These are phyloP conservation scores for Microstroma glucosiphilum DNA, from an alignment of 1,284 basidiomycete species.

Conservation along the genomic window DNA sequence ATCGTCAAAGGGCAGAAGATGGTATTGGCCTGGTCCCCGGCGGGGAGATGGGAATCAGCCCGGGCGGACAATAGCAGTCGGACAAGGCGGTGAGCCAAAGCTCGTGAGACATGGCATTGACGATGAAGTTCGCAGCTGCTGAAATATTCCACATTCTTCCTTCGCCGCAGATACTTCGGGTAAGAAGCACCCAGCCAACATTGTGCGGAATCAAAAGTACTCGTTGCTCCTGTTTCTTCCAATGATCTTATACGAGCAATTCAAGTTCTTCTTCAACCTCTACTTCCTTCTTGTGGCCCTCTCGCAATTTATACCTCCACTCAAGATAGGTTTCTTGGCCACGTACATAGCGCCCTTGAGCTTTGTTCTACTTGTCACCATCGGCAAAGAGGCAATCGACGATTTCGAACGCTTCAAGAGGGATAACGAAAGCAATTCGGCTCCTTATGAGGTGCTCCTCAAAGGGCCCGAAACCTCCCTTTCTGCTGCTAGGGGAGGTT, in stretches of 20 bases:
- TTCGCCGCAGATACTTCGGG: constrained; percentile 15
- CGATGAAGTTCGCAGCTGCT: too few relatives aligned
- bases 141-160: too few relatives aligned
- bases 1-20: too few relatives aligned
- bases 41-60: too few relatives aligned
- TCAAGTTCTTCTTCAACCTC: constrained; percentile 99
- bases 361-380: constrained; percentile 88
- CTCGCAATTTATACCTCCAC: constrained; percentile 88
- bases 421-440: constrained; percentile 89
- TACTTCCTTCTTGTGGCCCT: constrained; percentile 96
- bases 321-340: constrained; percentile 95
- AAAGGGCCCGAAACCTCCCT: not conserved
- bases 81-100: too few relatives aligned
- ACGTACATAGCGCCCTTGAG: constrained; percentile 95
- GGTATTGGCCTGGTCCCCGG: too few relatives aligned
- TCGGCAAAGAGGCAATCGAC: constrained; percentile 97
- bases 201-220: constrained; percentile 96
- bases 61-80: too few relatives aligned
- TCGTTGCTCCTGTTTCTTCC: constrained; percentile 89
- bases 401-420: constrained; percentile 88
- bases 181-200: constrained; percentile 62
- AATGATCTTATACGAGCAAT: constrained; percentile 95
- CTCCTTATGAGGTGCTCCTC: constrained; percentile 71
- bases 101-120: too few relatives aligned
- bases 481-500: not conserved